phyloP scores from a whole-genome alignment of 2,329 filamentous ascomycete species.

The Magnaporthales sp. region DNA sequence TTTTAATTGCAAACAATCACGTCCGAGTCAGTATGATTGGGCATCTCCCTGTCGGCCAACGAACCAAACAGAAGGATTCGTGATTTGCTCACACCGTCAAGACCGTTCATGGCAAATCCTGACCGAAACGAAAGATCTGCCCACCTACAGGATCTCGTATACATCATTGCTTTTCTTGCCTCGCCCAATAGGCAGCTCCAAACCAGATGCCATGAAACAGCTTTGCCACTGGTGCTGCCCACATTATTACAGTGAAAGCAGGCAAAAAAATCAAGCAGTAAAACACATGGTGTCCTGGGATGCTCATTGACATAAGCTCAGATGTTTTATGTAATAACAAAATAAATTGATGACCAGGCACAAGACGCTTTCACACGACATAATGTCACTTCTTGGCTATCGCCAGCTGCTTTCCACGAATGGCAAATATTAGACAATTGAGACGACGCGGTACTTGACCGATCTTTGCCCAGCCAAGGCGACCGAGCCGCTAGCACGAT shows the following conservation, averaged over 20 bases:
- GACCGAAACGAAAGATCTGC: neutral
- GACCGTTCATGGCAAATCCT: neutral
- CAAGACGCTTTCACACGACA: neutral
- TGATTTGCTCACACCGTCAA: neutral
- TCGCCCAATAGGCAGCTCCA: neutral
- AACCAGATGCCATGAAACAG: neutral
- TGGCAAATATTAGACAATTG: neutral
- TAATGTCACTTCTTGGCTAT: neutral
- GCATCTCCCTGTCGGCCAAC: neutral
- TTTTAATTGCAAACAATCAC: neutral
- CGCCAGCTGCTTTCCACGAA: neutral
- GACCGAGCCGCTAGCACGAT: neutral
- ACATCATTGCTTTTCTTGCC: neutral
- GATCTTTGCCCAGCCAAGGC: neutral
- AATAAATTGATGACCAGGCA: neutral
- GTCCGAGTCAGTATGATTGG: neutral
- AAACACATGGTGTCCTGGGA: too few relatives aligned
- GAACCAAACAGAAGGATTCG: neutral
- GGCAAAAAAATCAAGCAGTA: neutral
- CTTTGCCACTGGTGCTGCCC: neutral
- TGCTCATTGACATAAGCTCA: too few relatives aligned
- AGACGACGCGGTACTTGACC: neutral
- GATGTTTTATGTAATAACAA: too few relatives aligned
- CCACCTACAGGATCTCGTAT: neutral
- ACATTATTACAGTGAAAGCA: neutral